Evolutionary conservation across 2,329 filamentous ascomycete genomes (phyloP).

Genomic region (Davidsoniella neocaledoniae): DNA sequence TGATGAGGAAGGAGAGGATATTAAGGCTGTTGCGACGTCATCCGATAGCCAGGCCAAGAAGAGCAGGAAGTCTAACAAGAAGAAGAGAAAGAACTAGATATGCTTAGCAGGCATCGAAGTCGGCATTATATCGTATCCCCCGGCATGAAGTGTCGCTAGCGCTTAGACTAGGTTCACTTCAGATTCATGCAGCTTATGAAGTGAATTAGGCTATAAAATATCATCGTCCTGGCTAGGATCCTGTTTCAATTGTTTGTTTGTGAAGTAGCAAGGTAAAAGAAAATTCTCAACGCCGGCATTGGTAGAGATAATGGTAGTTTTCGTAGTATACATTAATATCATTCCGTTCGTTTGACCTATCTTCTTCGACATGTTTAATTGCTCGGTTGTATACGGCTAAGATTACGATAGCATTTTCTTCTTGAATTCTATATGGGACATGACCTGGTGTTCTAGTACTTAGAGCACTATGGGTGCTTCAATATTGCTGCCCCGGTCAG

Average conservation of each 20-base stretch:
- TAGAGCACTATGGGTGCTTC: too few relatives aligned
- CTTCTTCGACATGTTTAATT: too few relatives aligned
- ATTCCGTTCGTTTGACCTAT: too few relatives aligned
- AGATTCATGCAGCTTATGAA: neutral
- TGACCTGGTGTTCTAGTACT: too few relatives aligned
- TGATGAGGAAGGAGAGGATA: neutral
- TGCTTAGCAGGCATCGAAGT: neutral
- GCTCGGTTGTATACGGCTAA: too few relatives aligned
- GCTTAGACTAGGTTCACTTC: neutral
- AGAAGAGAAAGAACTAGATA: slow-evolving; percentile 5
- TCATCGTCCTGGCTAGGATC: neutral
- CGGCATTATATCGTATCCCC: neutral
- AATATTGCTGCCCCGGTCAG: too few relatives aligned
- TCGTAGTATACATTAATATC: too few relatives aligned
- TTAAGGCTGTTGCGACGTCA: neutral
- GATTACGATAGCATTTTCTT: too few relatives aligned
- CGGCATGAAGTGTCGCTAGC: neutral
- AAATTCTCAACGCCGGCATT: neutral
- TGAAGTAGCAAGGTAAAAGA: neutral
- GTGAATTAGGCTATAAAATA: neutral
- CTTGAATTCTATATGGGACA: too few relatives aligned
- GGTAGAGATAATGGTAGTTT: too few relatives aligned
- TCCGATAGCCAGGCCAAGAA: neutral
- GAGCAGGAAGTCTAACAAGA: slow-evolving; percentile 8
- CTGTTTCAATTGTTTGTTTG: too few relatives aligned